These are phyloP conservation scores for Sphagnum fallax DNA, from an alignment of 228 moss, liverwort and hornwort species.

Conservation along the genomic window DNA sequence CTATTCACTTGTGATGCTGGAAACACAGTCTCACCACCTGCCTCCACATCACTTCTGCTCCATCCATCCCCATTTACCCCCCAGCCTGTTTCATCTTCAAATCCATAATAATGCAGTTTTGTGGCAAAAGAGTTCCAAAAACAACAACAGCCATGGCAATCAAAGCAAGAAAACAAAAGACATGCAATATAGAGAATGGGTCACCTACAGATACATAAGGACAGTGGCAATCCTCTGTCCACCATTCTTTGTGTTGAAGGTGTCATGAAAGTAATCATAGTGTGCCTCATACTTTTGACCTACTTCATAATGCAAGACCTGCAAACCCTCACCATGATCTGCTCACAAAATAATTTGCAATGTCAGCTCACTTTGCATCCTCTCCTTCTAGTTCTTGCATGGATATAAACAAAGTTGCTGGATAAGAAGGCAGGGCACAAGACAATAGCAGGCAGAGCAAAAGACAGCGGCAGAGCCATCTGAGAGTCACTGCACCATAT, in stretches of 20 bases:
- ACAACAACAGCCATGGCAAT: neutral
- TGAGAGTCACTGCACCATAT: no score
- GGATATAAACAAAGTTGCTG: no score
- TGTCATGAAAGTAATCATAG: conserved; percentile 96
- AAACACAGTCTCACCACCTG: conserved; percentile 97
- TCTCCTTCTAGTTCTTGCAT: no score
- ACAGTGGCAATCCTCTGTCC: conserved; percentile 96
- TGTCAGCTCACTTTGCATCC: neutral
- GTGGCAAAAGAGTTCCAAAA: no score
- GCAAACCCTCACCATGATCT: conserved; percentile 99
- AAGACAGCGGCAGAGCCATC: no score
- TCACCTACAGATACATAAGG: conserved; percentile 90
- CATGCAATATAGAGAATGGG: neutral
- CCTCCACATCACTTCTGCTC: conserved; percentile 84
- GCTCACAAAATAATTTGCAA: conserved; percentile 11
- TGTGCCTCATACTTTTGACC: conserved; percentile 96
- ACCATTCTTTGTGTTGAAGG: conserved; percentile 88
- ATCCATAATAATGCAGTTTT: no score
- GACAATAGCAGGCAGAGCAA: no score
- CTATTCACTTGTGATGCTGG: conserved; percentile 81
- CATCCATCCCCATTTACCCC: conserved; percentile 1
- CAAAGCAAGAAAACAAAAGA: neutral
- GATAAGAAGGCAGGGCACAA: no score
- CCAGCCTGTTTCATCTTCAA: neutral
- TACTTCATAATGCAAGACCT: conserved; percentile 92